Evolutionary conservation across 805 yeast species (phyloP).

Genomic region (Saccharomycodes ludwigii): DNA sequence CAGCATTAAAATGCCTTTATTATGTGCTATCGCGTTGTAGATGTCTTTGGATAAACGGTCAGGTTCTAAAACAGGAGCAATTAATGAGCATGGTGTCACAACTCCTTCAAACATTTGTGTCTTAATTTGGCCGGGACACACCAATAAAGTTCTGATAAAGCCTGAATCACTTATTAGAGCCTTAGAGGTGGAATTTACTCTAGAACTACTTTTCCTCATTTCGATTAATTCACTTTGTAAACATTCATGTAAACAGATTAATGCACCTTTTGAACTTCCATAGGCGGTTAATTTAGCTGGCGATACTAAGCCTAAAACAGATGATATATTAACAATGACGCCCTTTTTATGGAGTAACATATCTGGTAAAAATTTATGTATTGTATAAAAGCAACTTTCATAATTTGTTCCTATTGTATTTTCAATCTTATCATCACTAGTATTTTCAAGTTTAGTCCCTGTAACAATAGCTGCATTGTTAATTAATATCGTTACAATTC

Average conservation of each 20-base stretch:
- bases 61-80: conserved; percentile 81
- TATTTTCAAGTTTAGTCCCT: conserved; percentile 44
- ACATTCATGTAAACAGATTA: conserved; percentile 76
- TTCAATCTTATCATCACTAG: conserved; percentile 47
- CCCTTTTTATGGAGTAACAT: conserved; percentile 58
- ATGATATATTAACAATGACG: conserved; percentile 67
- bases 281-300: conserved; percentile 74
- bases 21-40: conserved; percentile 41
- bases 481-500: conserved; percentile 53
- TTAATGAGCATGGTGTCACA: conserved; percentile 52
- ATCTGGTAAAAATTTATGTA: conserved; percentile 58
- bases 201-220: no score
- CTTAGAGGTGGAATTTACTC: no score
- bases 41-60: conserved; percentile 48
- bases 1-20: conserved; percentile 49
- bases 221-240: conserved; percentile 49
- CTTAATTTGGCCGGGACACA: conserved; percentile 80
- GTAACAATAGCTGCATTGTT: conserved; percentile 77
- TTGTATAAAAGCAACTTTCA: conserved; percentile 55
- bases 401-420: conserved; percentile 55
- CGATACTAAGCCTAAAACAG: conserved; percentile 73
- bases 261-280: conserved; percentile 84
- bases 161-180: conserved; percentile 27
- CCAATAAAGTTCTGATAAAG: conserved; percentile 51
- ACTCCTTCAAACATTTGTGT: conserved; percentile 69